phyloP scores from a whole-genome alignment of 257 asterid genomes.

The Solanum medicagineum region DNA sequence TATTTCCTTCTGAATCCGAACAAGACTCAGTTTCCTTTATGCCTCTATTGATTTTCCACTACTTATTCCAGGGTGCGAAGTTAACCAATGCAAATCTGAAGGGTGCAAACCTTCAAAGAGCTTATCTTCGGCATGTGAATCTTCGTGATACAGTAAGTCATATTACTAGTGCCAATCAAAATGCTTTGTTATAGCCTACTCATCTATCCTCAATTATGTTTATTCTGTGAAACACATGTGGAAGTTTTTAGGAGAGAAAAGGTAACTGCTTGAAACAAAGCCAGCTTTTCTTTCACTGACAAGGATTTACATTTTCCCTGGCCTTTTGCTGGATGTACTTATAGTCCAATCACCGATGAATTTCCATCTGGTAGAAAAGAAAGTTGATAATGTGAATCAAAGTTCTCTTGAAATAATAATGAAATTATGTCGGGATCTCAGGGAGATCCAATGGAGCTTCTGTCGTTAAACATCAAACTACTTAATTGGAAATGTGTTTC shows the following conservation, averaged over 20 bases:
- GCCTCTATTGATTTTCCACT: background rate
- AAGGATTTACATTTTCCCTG: background rate
- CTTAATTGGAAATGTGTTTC: background rate
- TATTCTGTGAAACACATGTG: background rate
- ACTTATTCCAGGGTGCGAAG: conserved; percentile 64
- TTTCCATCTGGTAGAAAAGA: background rate
- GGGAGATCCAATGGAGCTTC: background rate
- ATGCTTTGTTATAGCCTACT: background rate
- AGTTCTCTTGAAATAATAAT: background rate
- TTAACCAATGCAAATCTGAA: conserved; percentile 71
- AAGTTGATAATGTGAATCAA: background rate
- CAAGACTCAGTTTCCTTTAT: background rate
- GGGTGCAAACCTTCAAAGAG: conserved; percentile 96
- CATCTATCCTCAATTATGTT: background rate
- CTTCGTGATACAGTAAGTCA: conserved; percentile 77
- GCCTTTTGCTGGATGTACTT: background rate
- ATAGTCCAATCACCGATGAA: background rate
- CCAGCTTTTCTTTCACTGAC: background rate
- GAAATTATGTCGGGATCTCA: background rate
- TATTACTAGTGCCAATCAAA: background rate
- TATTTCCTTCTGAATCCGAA: background rate
- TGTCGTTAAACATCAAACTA: background rate
- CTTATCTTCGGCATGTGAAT: conserved; percentile 78
- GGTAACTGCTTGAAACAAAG: background rate
- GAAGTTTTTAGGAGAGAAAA: background rate